Conservation (phyloP, 75 land plant genomes). For the Selaginella tamariscina region DNA sequence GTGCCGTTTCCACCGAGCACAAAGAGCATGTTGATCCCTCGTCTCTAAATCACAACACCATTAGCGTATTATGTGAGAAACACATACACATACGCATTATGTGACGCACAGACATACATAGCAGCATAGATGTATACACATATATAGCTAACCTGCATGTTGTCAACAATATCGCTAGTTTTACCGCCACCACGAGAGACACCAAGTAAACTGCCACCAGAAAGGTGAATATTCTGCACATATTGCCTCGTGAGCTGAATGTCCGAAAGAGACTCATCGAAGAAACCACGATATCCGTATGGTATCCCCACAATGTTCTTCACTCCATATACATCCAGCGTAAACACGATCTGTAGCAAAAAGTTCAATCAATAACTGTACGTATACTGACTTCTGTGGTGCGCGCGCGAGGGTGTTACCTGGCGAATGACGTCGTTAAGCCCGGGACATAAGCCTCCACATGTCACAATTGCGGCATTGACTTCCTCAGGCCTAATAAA, state of each 20-base stretch:
- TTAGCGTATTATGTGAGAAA: too few species aligned
- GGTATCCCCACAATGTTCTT: constrained; percentile 68
- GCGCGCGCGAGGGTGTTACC: too few species aligned
- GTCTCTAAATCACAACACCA: constrained; percentile 36
- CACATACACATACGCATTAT: too few species aligned
- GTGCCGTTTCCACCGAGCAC: constrained; percentile 97
- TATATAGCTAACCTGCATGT: constrained; percentile 44
- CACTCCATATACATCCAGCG: constrained; percentile 86
- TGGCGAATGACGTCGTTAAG: constrained; percentile 93
- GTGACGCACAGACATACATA: too few species aligned
- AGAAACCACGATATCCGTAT: constrained; percentile 81
- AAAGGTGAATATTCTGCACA: constrained; percentile 70
- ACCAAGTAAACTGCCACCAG: constrained; percentile 88
- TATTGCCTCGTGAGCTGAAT: constrained; percentile 62
- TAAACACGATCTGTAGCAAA: constrained; percentile 63
- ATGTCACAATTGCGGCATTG: constrained; percentile 85
- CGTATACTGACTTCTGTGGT: too few species aligned
- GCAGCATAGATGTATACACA: background rate
- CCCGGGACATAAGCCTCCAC: constrained; percentile 93
- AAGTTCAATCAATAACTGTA: background rate
- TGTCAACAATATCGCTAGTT: constrained; percentile 64
- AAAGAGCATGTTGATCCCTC: constrained; percentile 81
- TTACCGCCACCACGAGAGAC: constrained; percentile 82
- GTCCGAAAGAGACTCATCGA: constrained; percentile 35
- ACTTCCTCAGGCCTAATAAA: constrained; percentile 51